phyloP scores from a whole-genome alignment of 768 basidiomycete species.

The Russula griseocarnosa region DNA sequence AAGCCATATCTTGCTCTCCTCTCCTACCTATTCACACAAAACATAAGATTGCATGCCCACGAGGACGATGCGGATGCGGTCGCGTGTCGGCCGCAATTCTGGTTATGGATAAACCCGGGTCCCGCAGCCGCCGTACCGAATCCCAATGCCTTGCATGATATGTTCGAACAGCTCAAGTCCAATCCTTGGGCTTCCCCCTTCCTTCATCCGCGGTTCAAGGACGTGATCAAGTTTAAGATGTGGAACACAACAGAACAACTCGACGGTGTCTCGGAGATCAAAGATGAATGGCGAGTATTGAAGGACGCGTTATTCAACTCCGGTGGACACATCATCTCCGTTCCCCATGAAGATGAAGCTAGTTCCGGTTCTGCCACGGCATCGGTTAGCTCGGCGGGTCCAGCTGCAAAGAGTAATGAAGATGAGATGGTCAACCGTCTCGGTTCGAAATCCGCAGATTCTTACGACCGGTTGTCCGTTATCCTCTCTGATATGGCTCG shows the following conservation, averaged over 20 bases:
- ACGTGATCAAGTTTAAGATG: conserved; percentile 89
- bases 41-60: conserved; percentile 73
- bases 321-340: conserved; percentile 69
- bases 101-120: conserved; percentile 99
- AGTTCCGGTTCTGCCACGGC: conserved; percentile 36
- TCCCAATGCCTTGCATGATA: conserved; percentile 71
- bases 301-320: conserved; percentile 82
- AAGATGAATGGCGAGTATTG: conserved; percentile 82
- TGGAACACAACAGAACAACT: conserved; percentile 99
- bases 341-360: conserved; percentile 45
- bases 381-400: conserved; percentile 18
- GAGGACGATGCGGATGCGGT: conserved; percentile 44
- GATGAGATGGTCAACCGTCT: conserved; percentile 71
- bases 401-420: conserved; percentile 32
- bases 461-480: conserved; percentile 89
- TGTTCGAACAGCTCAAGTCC: conserved; percentile 74
- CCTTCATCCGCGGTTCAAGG: conserved; percentile 86
- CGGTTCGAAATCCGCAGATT: conserved; percentile 81
- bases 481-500: conserved; percentile 96
- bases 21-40: conserved; percentile 95
- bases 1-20: conserved; percentile 94
- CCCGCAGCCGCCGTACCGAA: conserved; percentile 89
- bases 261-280: conserved; percentile 85
- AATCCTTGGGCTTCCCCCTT: conserved; percentile 97
- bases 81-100: conserved; percentile 87